Evolutionary conservation across 2,329 filamentous ascomycete genomes (phyloP).

Genomic region (Dactylellina leptospora): DNA sequence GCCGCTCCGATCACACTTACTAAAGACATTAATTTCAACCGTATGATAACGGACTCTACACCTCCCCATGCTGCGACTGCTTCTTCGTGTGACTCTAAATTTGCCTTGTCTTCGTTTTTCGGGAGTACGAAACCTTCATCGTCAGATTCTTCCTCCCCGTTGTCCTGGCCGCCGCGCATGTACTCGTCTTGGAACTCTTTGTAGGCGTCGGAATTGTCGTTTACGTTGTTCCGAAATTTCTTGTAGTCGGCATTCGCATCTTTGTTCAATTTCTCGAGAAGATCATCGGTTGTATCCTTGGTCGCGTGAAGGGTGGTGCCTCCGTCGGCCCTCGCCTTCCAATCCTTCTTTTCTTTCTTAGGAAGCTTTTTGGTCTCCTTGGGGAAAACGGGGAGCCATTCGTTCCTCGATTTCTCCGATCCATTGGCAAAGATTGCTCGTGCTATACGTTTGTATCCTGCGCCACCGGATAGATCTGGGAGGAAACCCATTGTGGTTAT

Average conservation of each 20-base stretch:
- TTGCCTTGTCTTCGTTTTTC: constrained; percentile 26
- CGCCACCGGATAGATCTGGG: constrained; percentile 23
- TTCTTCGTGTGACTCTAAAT: constrained; percentile 22
- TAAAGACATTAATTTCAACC: constrained; percentile 44
- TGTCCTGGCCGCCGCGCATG: neutral
- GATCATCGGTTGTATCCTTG: neutral
- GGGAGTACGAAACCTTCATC: neutral
- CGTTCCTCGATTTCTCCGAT: constrained; percentile 37
- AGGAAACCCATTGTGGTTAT: constrained; percentile 31
- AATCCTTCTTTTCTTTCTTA: constrained; percentile 24
- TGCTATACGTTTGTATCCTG: constrained; percentile 46
- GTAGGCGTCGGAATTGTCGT: constrained; percentile 31
- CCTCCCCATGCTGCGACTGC: constrained; percentile 40
- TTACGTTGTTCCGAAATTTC: constrained; percentile 25
- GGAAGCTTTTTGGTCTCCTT: constrained; percentile 43
- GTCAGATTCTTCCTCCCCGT: constrained; percentile 32
- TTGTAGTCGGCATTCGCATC: constrained; percentile 9
- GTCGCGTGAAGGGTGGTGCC: neutral
- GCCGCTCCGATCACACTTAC: constrained; percentile 37
- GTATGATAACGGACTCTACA: constrained; percentile 33
- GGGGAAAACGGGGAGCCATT: constrained; percentile 34
- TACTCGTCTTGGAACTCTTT: constrained; percentile 28
- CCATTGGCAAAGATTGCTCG: constrained; percentile 48
- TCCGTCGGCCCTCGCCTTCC: constrained; percentile 14
- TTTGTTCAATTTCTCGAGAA: neutral